Base-by-base conservation (phyloP, 129 eudicot species). In the Chrysanthemum lavandulifolium region DNA sequence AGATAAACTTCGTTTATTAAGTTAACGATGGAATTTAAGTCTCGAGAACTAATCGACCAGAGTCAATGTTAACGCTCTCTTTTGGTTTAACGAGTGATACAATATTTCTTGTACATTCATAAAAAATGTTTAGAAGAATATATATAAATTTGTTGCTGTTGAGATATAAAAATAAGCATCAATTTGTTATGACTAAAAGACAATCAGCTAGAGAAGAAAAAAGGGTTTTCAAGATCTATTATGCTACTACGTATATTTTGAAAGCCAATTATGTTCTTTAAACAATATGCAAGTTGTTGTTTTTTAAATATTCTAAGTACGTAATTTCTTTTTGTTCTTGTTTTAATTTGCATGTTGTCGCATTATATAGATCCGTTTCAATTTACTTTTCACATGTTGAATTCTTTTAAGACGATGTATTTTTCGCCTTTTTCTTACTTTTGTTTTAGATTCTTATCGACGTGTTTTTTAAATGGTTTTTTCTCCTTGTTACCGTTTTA, bases 271-370 rank as follows among this genome's bases (percentile, higher is more conserved):
- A 13, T 12, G 52, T 50, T 45, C 2, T 13, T 31, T 69, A 33
- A 54, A 70, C 13, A 55, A 54, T 10, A 29, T 53, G 64, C 64
- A 31, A 53, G 74, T 69, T 70, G 65, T 69, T 15, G 29, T 69
- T 54, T 69, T 54, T 69, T n/a, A 54, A 18, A 70, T 70, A 27
- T 29, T 69, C 14, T 14, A 31, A 31, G 53, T 69, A 63, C 5
- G 51, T 63, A 63, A 5, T 58, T 33, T 33, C 51, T 8, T 63
- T 63, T 63, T 63, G 1, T 31, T 31, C 15, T 36, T 12, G 13
- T 27, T 36, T 15, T 55, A 10, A 31, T 13, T 13, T 63, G 68
- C 40, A 8, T 73, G 61, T 10, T 61, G 69, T 49, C 51, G 7
- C 29, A 48, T 61, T 27, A 40, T 25, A 61, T 19, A 45, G 65